Conservation (phyloP, 192 early-diverging fungal species). For the Irineochytrium annulatum region DNA sequence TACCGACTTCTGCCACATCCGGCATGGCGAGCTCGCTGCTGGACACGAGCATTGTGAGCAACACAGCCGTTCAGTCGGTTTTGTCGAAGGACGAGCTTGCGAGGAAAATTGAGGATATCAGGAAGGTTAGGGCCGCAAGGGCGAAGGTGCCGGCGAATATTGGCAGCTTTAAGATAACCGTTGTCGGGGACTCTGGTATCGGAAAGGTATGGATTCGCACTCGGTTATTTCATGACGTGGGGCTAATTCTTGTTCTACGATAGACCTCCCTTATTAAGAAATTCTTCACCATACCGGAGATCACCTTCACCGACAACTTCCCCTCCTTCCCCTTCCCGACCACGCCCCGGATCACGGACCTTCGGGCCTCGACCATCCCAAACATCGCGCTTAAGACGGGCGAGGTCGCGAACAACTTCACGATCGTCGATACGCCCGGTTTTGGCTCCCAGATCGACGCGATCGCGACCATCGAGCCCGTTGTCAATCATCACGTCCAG, state of each 20-base stretch:
- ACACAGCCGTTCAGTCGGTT: neutral
- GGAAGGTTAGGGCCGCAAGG: neutral
- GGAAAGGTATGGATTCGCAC: slow-evolving; percentile 36
- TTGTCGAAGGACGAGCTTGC: neutral
- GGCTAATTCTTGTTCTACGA: neutral
- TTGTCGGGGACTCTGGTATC: slow-evolving; percentile 44
- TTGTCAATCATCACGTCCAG: slow-evolving; percentile 23
- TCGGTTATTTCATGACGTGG: neutral
- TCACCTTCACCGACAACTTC: slow-evolving; percentile 18
- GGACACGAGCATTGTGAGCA: neutral
- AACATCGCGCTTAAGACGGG: slow-evolving; percentile 4
- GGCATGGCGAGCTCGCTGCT: neutral
- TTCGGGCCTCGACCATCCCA: slow-evolving; percentile 32
- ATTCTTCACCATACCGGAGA: slow-evolving; percentile 24
- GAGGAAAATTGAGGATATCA: neutral
- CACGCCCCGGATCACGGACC: slow-evolving; percentile 7
- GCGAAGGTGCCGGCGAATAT: slow-evolving; percentile 23
- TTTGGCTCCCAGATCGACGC: slow-evolving; percentile 40
- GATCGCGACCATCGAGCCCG: slow-evolving; percentile 34
- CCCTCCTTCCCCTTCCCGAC: slow-evolving; percentile 4
- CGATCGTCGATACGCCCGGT: slow-evolving; percentile 42
- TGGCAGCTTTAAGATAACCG: slow-evolving; percentile 31
- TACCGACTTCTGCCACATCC: too few relatives aligned
- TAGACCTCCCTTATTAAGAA: slow-evolving; percentile 33
- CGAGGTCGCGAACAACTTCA: slow-evolving; percentile 31